Conservation (phyloP, 2,329 filamentous ascomycete genomes). For the Gremmenia infestans region DNA sequence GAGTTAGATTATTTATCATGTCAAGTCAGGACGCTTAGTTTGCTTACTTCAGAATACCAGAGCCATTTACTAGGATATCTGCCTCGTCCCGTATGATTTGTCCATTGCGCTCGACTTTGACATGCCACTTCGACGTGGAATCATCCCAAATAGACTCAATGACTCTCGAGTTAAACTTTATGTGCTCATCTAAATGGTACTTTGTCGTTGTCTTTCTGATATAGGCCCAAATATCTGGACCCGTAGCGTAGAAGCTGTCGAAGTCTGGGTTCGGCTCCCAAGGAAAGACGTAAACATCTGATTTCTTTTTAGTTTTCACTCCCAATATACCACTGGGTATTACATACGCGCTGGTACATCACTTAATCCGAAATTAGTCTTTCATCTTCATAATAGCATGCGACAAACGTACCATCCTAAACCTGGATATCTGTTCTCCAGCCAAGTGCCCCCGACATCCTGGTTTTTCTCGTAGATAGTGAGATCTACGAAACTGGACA, state of each 20-base stretch:
- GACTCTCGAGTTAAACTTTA: background rate
- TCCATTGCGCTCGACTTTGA: background rate
- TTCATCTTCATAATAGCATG: background rate
- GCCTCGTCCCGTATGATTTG: no score
- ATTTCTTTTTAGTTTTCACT: no score
- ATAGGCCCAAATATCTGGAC: background rate
- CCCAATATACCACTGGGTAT: no score
- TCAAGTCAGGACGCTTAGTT: no score
- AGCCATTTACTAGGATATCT: no score
- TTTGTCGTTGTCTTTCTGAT: background rate
- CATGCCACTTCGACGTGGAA: background rate
- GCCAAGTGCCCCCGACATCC: constrained; percentile 44
- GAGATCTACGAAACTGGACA: constrained; percentile 1
- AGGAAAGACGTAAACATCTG: background rate
- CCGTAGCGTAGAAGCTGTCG: background rate
- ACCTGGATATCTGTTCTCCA: constrained; percentile 38
- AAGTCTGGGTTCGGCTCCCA: background rate
- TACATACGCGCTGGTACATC: background rate
- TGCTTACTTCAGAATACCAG: no score
- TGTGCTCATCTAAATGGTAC: background rate
- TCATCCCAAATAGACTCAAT: background rate
- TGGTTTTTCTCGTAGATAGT: constrained; percentile 35
- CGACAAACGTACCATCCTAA: background rate
- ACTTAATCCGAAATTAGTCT: background rate
- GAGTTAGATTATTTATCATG: no score